phyloP scores from a whole-genome alignment of 1,284 basidiomycete genomes.

The Heliocybe sulcata region DNA sequence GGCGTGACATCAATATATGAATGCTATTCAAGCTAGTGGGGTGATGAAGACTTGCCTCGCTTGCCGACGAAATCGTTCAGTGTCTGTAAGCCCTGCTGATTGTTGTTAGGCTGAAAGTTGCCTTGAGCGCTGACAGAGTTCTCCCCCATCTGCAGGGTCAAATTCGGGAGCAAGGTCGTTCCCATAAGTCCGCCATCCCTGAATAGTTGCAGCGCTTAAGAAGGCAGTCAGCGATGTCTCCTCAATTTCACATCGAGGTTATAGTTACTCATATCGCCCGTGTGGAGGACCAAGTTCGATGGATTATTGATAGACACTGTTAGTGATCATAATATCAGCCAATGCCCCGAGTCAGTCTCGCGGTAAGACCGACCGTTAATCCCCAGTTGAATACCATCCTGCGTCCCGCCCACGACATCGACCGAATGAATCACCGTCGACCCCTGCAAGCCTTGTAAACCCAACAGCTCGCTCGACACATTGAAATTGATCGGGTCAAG shows the following conservation, averaged over 20 bases:
- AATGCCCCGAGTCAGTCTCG: not conserved
- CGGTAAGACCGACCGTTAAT: slow-evolving; percentile 38
- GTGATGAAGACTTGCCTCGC: slow-evolving; percentile 26
- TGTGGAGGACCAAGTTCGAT: slow-evolving; percentile 57
- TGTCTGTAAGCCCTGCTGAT: slow-evolving; percentile 54
- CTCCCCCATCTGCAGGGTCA: slow-evolving; percentile 50
- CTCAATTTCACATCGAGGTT: not conserved
- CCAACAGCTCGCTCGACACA: slow-evolving; percentile 59
- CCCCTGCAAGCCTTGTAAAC: slow-evolving; percentile 56
- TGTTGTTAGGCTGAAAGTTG: slow-evolving; percentile 49
- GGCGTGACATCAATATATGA: too few relatives aligned
- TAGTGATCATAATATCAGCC: not conserved
- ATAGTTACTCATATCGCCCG: slow-evolving; percentile 53
- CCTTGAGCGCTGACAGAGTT: slow-evolving; percentile 45
- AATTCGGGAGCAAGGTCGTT: slow-evolving; percentile 50
- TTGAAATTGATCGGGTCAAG: slow-evolving; percentile 74
- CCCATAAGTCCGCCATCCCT: slow-evolving; percentile 46
- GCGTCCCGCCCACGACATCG: slow-evolving; percentile 65
- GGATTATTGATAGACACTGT: slow-evolving; percentile 66
- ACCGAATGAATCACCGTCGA: slow-evolving; percentile 54
- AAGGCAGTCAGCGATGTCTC: not conserved
- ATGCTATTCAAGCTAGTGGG: too few relatives aligned
- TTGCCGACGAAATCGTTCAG: slow-evolving; percentile 67
- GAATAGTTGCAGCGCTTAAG: slow-evolving; percentile 46
- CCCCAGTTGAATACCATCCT: slow-evolving; percentile 51